Conservation (phyloP, 2,329 filamentous ascomycete genomes). For the Sarocladium oryzae region DNA sequence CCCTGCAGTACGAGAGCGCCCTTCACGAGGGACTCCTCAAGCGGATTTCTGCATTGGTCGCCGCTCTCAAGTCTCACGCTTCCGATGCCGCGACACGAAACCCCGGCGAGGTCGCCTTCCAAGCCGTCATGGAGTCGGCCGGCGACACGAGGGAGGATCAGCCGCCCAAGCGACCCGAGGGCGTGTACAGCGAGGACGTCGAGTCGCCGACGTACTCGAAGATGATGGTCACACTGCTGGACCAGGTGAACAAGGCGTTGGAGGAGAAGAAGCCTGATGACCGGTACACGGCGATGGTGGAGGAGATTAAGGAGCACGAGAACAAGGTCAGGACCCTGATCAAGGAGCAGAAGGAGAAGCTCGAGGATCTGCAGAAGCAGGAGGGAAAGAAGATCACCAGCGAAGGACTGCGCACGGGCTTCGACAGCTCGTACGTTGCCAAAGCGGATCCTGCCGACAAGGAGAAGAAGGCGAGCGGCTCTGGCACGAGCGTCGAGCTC, state of each 20-base stretch:
- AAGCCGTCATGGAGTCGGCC: slow-evolving; percentile 77
- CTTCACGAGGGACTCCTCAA: slow-evolving; percentile 87
- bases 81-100: slow-evolving; percentile 57
- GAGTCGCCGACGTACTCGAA: slow-evolving; percentile 80
- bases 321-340: slow-evolving; percentile 74
- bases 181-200: slow-evolving; percentile 63
- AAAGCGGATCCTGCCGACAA: slow-evolving; percentile 47
- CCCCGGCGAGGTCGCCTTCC: slow-evolving; percentile 80
- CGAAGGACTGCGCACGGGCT: slow-evolving; percentile 80
- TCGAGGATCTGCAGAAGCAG: slow-evolving; percentile 77
- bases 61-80: slow-evolving; percentile 67
- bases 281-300: slow-evolving; percentile 68
- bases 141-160: slow-evolving; percentile 66
- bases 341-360: slow-evolving; percentile 63
- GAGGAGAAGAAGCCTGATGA: slow-evolving; percentile 67
- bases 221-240: slow-evolving; percentile 96
- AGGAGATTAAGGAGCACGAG: slow-evolving; percentile 70
- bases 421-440: slow-evolving; percentile 76
- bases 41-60: slow-evolving; percentile 75
- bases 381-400: slow-evolving; percentile 90
- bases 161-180: slow-evolving; percentile 68
- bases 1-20: slow-evolving; percentile 83
- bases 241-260: slow-evolving; percentile 81
- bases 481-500: slow-evolving; percentile 55
- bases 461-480: slow-evolving; percentile 30